Evolutionary conservation across 2,329 filamentous ascomycete genomes (phyloP), one percentile per base, ranked within the genome.

Genomic region (Fusarium pininemorale): DNA sequence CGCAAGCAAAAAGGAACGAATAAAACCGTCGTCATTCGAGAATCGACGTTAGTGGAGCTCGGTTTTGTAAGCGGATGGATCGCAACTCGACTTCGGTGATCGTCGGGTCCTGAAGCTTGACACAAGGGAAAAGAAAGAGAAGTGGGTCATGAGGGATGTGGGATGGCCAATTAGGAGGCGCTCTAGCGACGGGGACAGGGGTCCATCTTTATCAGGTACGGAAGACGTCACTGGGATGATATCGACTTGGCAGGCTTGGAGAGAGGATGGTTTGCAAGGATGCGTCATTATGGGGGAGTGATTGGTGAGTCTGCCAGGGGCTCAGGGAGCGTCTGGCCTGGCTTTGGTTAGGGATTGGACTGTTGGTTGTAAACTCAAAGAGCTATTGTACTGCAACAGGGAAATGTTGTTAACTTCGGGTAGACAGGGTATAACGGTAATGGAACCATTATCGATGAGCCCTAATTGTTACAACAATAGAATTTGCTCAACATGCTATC

Each of bases 201-300:
- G 69, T 66, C 69, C 69, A 69, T 54, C 54, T 54, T 59, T 51
- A 41, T 54, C 64, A 76, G 70, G 73, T 64, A 76, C 73, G 54
- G 66, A 66, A 66, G 66, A 75, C 74, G 74, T 75, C 74, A 75
- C 74, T 66, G 53, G 62, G 59, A 60, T 45, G 53, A 58, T 72
- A 41, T 51, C 28, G 57, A 70, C 73, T 74, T 75, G 73, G 73
- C 73, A 74, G 20, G 38, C 35, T 66, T 41, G 37, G 42, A 47
- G 37, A 48, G 32, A 54, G 32, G 32, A 50, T 14, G 37, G 41
- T 47, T 30, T 70, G 30, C 37, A 28, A 48, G 66, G 68, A 58
- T 74, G 63, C 70, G 61, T 69, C 72, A 74, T 75, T 58, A 48
- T 48, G 4, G 26, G 22, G 13, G 22, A 54, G 42, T 22, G 41